Evolutionary conservation across 257 asterid species (phyloP).

Genomic region (Salvia hispanica): DNA sequence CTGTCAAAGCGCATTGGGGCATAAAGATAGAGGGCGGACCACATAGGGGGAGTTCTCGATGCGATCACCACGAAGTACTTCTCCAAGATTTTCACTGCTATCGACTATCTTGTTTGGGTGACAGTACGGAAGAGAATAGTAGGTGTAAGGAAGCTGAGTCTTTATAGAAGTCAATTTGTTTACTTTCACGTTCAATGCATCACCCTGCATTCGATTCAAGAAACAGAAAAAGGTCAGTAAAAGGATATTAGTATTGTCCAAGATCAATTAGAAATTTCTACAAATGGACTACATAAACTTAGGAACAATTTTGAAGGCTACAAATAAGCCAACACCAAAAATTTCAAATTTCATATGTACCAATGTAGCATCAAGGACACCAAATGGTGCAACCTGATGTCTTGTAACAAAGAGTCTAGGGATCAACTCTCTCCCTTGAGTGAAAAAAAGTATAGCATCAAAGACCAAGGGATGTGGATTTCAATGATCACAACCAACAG

Average conservation of each 20-base stretch:
- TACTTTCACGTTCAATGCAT: slow-evolving; percentile 63
- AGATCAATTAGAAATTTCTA: slow-evolving; percentile 14
- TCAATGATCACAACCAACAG: slow-evolving; percentile 6
- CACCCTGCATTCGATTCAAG: slow-evolving; percentile 50
- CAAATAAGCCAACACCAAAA: neutral
- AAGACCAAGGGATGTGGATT: neutral
- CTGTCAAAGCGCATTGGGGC: neutral
- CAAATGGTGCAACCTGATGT: too few species aligned
- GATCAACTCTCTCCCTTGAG: too few species aligned
- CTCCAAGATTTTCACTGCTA: slow-evolving; percentile 80
- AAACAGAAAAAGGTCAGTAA: neutral
- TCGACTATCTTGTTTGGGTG: slow-evolving; percentile 58
- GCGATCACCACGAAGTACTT: slow-evolving; percentile 84
- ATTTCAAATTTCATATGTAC: slow-evolving; percentile 1
- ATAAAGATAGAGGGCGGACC: slow-evolving; percentile 40
- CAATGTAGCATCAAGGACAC: neutral
- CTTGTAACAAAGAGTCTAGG: too few species aligned
- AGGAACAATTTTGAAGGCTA: neutral
- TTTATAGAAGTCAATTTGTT: slow-evolving; percentile 73
- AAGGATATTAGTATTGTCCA: neutral
- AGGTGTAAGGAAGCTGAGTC: slow-evolving; percentile 78
- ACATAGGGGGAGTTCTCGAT: slow-evolving; percentile 73
- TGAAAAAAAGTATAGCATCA: neutral
- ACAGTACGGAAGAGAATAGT: slow-evolving; percentile 66
- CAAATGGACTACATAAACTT: slow-evolving; percentile 6